Evolutionary conservation across 495 filamentous ascomycete genomes (phyloP), one percentile per base, ranked within the genome.

Genomic region (Parathielavia appendiculata): DNA sequence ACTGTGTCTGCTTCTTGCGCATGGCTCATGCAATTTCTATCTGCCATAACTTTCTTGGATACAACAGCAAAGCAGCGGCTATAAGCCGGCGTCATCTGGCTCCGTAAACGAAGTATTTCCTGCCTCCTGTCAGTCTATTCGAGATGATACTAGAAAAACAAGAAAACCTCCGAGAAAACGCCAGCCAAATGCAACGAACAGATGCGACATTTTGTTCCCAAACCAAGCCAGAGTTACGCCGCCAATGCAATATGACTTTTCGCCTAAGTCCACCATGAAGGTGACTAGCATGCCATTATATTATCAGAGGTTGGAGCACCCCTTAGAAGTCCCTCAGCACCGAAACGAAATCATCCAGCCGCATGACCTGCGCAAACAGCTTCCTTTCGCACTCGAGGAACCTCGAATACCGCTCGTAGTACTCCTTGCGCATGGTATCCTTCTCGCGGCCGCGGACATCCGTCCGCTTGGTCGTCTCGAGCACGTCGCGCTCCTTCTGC

Each of bases 381-480:
- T 82, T 80, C 64, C 86, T 85, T 73, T 97, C 91, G 56, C 81
- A 80, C 17, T 80, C 79, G 53, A 77, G 78, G 81, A 91, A 95
- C 52, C 79, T 75, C 30, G 81, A 70, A 57, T 96, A 78, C 59
- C 79, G 75, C 52, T 83, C 80, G 58, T 85, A 75, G 63, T 96
- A 88, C 13, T 77, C 77, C 57, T 80, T 79, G 1, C 77, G 83
- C 41, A 99, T 78, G 64, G 84, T 86, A 57, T 87, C 79, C 54
- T 93, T 86, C 69, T 92, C 89, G 20, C 86, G 81, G 7, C 89
- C 90, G 57, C 84, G 79, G 32, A 97, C 87, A 68, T 97, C 92
- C 11, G 79, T 86, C 12, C 93, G 82, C 67, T 90, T 86, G 0
- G 86, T 87, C 61, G 95, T 85, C 30, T 85, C 80, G 0, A 97